A percentile compares a stretch with the other conserved stretches of the same genome.
Evolutionary conservation across 2,329 filamentous ascomycete genomes (phyloP).

Genomic region (Alternaria dauci): DNA sequence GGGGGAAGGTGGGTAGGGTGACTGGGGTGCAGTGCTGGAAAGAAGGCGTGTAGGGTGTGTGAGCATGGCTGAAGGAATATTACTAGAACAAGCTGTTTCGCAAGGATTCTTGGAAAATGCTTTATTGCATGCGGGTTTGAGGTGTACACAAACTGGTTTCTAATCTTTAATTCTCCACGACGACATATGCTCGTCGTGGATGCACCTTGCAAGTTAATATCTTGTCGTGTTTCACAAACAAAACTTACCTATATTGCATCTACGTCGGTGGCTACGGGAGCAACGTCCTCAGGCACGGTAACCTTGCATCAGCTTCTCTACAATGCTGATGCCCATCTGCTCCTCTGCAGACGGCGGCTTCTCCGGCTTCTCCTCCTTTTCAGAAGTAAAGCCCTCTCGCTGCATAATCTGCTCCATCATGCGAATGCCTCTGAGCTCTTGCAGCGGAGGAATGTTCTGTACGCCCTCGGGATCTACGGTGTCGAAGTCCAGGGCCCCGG

Average conservation of each 20-base stretch:
- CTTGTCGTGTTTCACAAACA: neutral
- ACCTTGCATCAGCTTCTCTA: constrained; percentile 45
- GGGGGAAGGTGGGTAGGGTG: constrained; percentile 21
- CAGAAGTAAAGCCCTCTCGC: constrained; percentile 20
- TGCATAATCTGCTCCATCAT: constrained; percentile 49
- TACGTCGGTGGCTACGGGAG: neutral
- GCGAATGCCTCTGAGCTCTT: constrained; percentile 49
- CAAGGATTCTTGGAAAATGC: too few relatives aligned
- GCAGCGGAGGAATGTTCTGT: constrained; percentile 50
- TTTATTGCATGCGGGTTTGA: neutral
- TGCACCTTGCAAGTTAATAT: constrained; percentile 66
- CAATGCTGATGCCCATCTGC: constrained; percentile 44
- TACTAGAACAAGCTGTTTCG: neutral
- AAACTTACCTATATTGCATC: neutral
- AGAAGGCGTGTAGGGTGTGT: neutral
- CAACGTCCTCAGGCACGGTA: constrained; percentile 21
- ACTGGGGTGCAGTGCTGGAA: constrained; percentile 21
- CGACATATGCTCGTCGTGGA: neutral
- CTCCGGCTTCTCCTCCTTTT: constrained; percentile 15
- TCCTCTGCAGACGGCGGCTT: constrained; percentile 35
- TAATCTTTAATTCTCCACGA: neutral
- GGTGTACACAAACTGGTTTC: neutral
- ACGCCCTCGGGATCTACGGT: constrained; percentile 48
- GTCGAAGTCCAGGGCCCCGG: constrained; percentile 51
- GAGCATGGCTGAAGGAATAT: neutral